Evolutionary conservation across 495 filamentous ascomycete species (phyloP).

Genomic region (Xylaria scruposa): DNA sequence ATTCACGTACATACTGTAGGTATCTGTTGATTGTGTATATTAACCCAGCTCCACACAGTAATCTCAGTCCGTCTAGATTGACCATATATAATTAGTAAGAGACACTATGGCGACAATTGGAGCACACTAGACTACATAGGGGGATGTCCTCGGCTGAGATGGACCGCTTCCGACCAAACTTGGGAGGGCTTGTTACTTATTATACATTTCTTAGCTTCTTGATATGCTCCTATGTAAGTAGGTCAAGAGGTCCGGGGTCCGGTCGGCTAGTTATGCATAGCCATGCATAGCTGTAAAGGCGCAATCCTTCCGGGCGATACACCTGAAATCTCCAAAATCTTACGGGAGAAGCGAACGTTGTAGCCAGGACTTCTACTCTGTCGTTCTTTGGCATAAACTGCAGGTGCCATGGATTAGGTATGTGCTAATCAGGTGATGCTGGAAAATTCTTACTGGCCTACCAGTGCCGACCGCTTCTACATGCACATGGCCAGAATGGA

Average conservation of each 20-base stretch:
- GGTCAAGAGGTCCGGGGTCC: background rate
- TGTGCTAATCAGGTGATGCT: background rate
- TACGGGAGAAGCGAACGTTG: background rate
- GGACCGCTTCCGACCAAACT: background rate
- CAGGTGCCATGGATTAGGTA: background rate
- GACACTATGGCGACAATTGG: conserved; percentile 9
- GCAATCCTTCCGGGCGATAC: conserved; percentile 17
- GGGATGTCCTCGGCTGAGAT: background rate
- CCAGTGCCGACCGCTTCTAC: background rate
- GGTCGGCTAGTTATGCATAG: background rate
- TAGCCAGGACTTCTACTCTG: background rate
- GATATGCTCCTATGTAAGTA: background rate
- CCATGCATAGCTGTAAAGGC: background rate
- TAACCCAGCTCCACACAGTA: conserved; percentile 12
- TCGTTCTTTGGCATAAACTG: background rate
- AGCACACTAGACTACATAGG: background rate
- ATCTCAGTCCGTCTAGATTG: conserved; percentile 3
- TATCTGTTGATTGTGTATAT: background rate
- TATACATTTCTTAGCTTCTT: background rate
- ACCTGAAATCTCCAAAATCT: conserved; percentile 7
- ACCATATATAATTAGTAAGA: conserved; percentile 2
- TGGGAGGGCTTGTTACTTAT: conserved; percentile 2
- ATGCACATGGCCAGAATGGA: background rate
- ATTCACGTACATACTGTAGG: background rate
- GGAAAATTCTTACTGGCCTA: background rate